Percentiles rank a stretch among this genome's conserved stretches.
Conservation (phyloP, 306 rosid genomes). For the Heteromeles arbutifolia region DNA sequence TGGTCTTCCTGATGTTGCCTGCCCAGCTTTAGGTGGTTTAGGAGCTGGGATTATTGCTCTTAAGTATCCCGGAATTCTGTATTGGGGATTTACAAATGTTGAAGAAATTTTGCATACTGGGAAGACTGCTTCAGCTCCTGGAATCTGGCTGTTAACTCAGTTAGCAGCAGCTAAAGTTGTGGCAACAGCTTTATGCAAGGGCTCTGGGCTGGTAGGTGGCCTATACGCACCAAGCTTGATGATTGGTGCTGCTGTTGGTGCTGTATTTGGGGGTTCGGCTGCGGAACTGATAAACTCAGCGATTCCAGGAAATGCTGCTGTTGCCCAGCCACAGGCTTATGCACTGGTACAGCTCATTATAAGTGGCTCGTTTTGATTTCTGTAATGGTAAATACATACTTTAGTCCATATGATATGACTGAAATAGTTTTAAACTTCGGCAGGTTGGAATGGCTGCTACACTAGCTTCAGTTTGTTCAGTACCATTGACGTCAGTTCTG, state of each 20-base stretch:
- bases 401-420: slow-evolving; percentile 16
- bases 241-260: slow-evolving; percentile 99
- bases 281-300: slow-evolving; percentile 81
- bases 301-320: slow-evolving; percentile 96
- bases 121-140: slow-evolving; percentile 91
- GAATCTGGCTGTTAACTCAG: slow-evolving; percentile 92
- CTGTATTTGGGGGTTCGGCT: slow-evolving; percentile 95
- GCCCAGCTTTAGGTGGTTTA: slow-evolving; percentile 96
- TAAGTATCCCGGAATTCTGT: slow-evolving; percentile 93
- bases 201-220: slow-evolving; percentile 97
- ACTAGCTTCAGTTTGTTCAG: slow-evolving; percentile 92
- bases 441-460: slow-evolving; percentile 99
- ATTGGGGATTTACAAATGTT: slow-evolving; percentile 98
- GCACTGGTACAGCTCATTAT: slow-evolving; percentile 57
- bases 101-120: slow-evolving; percentile 98
- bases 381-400: not conserved
- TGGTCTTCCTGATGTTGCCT: slow-evolving; percentile 76
- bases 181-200: slow-evolving; percentile 98
- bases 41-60: slow-evolving; percentile 98
- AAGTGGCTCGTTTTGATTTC: not conserved
- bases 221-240: slow-evolving; percentile 99
- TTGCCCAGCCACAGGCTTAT: slow-evolving; percentile 98
- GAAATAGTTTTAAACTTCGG: slow-evolving; percentile 12
- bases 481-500: slow-evolving; percentile 93
- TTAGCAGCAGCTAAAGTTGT: slow-evolving; percentile 76